Percentiles rank a stretch among this genome's conserved stretches.
Evolutionary conservation across 352 stramenopile genomes (phyloP).

Genomic region (Phytophthora crassamura): DNA sequence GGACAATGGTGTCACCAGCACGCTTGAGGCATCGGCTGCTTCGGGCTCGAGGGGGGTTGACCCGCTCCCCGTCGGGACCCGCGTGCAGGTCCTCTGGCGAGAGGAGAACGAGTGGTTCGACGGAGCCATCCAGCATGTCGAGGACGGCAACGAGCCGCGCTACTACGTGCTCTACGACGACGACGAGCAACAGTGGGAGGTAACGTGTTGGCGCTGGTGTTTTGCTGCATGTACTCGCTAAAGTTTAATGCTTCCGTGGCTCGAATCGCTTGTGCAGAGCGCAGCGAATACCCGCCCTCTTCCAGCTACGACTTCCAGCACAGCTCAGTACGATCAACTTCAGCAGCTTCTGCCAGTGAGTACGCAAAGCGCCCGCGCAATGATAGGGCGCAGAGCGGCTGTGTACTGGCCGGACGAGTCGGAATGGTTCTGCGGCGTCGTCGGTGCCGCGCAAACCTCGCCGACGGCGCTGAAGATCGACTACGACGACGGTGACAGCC

Average conservation of each 20-base stretch:
- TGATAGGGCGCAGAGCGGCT: constrained; percentile 28
- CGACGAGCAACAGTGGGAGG: constrained; percentile 58
- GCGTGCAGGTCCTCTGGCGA: constrained; percentile 57
- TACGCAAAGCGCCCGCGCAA: not conserved
- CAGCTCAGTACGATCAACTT: constrained; percentile 36
- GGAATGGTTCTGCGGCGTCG: constrained; percentile 50
- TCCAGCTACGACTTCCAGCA: constrained; percentile 11
- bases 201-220: constrained; percentile 8
- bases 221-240: not conserved
- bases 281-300: constrained; percentile 13
- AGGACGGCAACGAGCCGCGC: not conserved
- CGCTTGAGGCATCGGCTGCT: not conserved
- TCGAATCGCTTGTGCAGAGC: constrained; percentile 3
- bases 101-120: constrained; percentile 59
- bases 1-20: not conserved
- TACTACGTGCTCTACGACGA: constrained; percentile 59
- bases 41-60: not conserved
- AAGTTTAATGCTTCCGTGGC: no score
- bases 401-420: constrained; percentile 52
- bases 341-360: constrained; percentile 37
- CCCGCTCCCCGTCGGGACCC: constrained; percentile 22
- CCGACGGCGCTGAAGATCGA: constrained; percentile 36
- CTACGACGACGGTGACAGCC: constrained; percentile 61
- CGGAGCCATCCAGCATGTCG: constrained; percentile 30
- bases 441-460: constrained; percentile 20